Base-by-base conservation (phyloP, 495 filamentous ascomycete species). In the Neurospora hispaniola region DNA sequence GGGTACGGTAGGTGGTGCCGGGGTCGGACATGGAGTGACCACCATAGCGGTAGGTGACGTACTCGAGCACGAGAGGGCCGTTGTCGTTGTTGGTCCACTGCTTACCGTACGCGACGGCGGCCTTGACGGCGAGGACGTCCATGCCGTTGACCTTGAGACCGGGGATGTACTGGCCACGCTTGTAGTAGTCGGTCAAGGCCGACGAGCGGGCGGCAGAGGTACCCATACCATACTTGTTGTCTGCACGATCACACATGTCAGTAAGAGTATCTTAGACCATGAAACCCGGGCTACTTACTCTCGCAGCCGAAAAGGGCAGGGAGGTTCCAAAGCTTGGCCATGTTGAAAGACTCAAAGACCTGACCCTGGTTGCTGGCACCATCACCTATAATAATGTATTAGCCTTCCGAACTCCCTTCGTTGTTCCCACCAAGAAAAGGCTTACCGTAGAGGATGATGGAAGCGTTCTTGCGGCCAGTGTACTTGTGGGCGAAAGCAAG, bases 191-290 rank as follows among this genome's bases (percentile, higher is more conserved):
- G 80, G 96, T 98, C 76, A 97, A 84, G 75, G 96, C 96, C 75
- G 95, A 92, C 75, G 96, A 92, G 78, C 96, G 94, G 80, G 92
- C 91, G 74, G 96, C 96, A 71, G 96, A 93, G 70, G 96, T 99
- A 84, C 96, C 96, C 96, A 99, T 99, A 82, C 96, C 96, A 85
- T 99, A 99, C 86, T 99, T 98, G 90, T 99, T 99, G 89, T 99
- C 95, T 98, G 73, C 66, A 78, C 73, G 1, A 40, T 20, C 14
- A 23, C 23, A 20, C 20, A 39, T 7, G 40, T 71, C 42, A 42
- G 41, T 75, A 35, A 68, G 3, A 27, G 1, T 46, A 31, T 46
- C 27, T 10, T 42, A 46, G 38, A 31, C 31, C 2, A 39, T 4
- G 23, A 39, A 41, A 5, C 16, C 10, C 54, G 20, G 27, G 73